phyloP scores from a whole-genome alignment of 108 stramenopile genomes.

The Cyclostephanos invisitatus region DNA sequence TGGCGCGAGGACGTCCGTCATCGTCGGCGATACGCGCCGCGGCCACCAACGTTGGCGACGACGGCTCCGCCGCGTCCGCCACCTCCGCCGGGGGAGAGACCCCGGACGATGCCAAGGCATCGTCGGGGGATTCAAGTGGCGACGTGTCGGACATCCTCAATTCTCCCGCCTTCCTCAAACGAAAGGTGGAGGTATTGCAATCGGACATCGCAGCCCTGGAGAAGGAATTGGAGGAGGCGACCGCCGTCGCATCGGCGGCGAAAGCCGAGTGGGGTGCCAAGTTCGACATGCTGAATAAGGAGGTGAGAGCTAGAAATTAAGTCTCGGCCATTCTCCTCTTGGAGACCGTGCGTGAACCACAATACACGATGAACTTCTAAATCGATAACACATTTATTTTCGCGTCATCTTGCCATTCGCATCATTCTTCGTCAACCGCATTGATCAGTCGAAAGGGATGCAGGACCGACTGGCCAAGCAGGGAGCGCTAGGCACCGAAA shows the following conservation, averaged over 20 bases:
- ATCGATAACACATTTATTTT: neutral
- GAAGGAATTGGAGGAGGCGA: constrained; percentile 59
- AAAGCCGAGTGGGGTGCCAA: constrained; percentile 87
- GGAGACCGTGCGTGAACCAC: neutral
- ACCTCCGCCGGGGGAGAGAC: neutral
- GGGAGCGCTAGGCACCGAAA: constrained; percentile 52
- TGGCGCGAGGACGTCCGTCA: neutral
- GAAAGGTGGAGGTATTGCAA: constrained; percentile 81
- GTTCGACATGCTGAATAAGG: constrained; percentile 57
- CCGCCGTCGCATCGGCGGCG: constrained; percentile 53
- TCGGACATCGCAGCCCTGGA: constrained; percentile 65
- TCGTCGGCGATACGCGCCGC: neutral
- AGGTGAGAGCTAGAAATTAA: constrained; percentile 54
- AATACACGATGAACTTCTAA: neutral
- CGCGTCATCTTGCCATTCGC: neutral
- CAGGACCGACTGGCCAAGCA: constrained; percentile 70
- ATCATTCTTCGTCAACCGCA: neutral
- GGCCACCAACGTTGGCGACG: neutral
- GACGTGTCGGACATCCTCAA: constrained; percentile 68
- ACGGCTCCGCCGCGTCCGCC: neutral
- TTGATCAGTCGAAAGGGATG: constrained; percentile 40
- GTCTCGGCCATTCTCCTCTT: constrained; percentile 3
- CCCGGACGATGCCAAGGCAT: neutral
- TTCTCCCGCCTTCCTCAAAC: constrained; percentile 81
- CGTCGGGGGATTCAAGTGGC: neutral